phyloP scores from a whole-genome alignment of 805 yeast species.

The Pichia thaimueangensis region DNA sequence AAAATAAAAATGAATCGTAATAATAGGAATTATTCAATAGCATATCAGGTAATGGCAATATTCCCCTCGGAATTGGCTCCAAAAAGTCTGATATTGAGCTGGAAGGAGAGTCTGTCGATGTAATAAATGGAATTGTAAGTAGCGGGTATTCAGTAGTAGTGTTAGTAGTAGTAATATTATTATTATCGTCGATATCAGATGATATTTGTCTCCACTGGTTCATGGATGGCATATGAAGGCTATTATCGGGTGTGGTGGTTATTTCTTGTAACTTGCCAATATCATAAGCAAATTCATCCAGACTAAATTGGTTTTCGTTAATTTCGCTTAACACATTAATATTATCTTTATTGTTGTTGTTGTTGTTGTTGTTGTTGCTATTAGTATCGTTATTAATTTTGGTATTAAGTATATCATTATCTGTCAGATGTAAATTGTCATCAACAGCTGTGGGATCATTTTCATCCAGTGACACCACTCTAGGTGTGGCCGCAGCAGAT shows the following conservation, averaged over 20 bases:
- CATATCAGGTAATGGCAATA: conserved; percentile 54
- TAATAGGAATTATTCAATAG: conserved; percentile 54
- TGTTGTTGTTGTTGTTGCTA: too few relatives aligned
- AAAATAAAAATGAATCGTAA: conserved; percentile 56
- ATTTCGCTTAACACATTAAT: background rate
- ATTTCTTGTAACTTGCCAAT: too few relatives aligned
- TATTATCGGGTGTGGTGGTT: background rate
- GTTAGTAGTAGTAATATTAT: too few relatives aligned
- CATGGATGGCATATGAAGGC: too few relatives aligned
- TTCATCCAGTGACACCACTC: too few relatives aligned
- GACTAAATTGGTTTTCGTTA: background rate
- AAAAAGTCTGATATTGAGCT: conserved; percentile 17
- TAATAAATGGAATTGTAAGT: too few relatives aligned
- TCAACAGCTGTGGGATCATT: too few relatives aligned
- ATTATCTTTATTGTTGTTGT: too few relatives aligned
- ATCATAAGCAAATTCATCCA: background rate
- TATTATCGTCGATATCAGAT: too few relatives aligned
- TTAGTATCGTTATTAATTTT: background rate
- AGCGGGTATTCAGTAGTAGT: too few relatives aligned
- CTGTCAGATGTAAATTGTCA: background rate
- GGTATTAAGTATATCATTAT: background rate
- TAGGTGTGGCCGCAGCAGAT: too few relatives aligned
- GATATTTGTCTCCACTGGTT: too few relatives aligned
- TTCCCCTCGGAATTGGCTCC: conserved; percentile 29
- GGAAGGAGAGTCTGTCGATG: conserved; percentile 13